phyloP scores from a whole-genome alignment of 148 eudicot species.

The Camellia japonica region DNA sequence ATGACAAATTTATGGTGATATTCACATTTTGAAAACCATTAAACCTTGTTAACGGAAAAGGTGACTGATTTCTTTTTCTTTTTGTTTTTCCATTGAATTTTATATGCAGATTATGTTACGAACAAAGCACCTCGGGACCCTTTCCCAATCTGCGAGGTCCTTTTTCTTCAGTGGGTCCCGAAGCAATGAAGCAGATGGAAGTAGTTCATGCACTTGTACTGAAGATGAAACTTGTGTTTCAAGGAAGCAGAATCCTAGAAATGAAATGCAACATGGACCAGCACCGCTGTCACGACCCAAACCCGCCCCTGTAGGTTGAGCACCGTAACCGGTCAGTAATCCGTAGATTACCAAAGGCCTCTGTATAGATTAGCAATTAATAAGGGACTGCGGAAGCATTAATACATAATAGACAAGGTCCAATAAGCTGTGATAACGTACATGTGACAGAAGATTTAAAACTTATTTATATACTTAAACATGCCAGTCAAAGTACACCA shows the following conservation, averaged over 20 bases:
- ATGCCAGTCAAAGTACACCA: too few species aligned
- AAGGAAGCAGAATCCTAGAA: conserved; percentile 40
- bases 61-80: not conserved
- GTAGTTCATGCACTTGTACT: conserved; percentile 79
- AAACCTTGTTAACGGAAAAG: not conserved
- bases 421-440: too few species aligned
- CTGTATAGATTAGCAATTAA: too few species aligned
- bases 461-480: too few species aligned
- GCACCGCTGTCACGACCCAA: too few species aligned
- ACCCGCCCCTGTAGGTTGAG: too few species aligned
- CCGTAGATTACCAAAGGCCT: too few species aligned
- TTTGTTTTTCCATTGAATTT: not conserved
- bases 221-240: conserved; percentile 83
- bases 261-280: conserved; percentile 40
- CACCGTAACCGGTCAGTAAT: too few species aligned
- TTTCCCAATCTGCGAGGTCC: conserved; percentile 57
- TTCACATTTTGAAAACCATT: not conserved
- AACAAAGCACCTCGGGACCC: conserved; percentile 52
- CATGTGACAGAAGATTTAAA: too few species aligned
- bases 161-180: conserved; percentile 48
- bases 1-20: not conserved
- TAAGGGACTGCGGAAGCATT: too few species aligned
- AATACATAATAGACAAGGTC: too few species aligned
- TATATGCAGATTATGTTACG: conserved; percentile 45
- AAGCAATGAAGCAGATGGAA: conserved; percentile 74